These are phyloP conservation scores for Chrysosporium queenslandicum DNA, from an alignment of 2,329 filamentous ascomycete genomes.

Conservation along the genomic window DNA sequence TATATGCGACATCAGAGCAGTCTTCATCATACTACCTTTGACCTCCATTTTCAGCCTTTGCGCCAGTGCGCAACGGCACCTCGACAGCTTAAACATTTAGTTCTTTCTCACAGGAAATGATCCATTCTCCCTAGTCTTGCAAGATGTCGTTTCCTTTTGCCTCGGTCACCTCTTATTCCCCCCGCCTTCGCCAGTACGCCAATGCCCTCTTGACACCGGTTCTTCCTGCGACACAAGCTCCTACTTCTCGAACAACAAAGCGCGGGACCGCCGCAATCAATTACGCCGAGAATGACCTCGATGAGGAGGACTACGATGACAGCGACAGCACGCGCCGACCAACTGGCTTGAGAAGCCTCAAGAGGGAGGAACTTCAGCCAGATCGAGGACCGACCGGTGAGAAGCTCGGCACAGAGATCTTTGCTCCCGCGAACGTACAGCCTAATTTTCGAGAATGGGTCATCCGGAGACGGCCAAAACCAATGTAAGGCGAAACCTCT, in stretches of 20 bases:
- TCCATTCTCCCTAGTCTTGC: neutral
- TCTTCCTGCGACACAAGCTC: conserved; percentile 57
- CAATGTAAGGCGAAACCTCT: conserved; percentile 29
- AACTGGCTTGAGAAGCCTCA: conserved; percentile 72
- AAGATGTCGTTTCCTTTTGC: conserved; percentile 47
- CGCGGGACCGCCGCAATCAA: conserved; percentile 94
- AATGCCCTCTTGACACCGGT: conserved; percentile 86
- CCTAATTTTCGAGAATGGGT: conserved; percentile 96
- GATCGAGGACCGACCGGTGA: conserved; percentile 57
- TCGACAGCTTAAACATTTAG: neutral
- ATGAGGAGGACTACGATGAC: conserved; percentile 55
- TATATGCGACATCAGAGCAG: neutral
- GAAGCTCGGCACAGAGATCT: conserved; percentile 73
- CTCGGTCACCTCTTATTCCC: conserved; percentile 83
- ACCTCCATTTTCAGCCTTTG: neutral
- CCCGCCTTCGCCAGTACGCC: conserved; percentile 77
- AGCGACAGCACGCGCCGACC: conserved; percentile 60
- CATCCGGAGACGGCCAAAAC: conserved; percentile 49
- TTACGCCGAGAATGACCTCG: conserved; percentile 92
- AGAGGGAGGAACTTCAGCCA: conserved; percentile 61
- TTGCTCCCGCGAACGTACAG: conserved; percentile 69
- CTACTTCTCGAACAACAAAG: conserved; percentile 80
- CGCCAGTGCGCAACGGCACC: neutral
- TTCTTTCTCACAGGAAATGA: neutral
- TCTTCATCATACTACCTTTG: neutral